phyloP scores from a whole-genome alignment of 2,329 filamentous ascomycete genomes.

The Ophiostoma tasmaniense region DNA sequence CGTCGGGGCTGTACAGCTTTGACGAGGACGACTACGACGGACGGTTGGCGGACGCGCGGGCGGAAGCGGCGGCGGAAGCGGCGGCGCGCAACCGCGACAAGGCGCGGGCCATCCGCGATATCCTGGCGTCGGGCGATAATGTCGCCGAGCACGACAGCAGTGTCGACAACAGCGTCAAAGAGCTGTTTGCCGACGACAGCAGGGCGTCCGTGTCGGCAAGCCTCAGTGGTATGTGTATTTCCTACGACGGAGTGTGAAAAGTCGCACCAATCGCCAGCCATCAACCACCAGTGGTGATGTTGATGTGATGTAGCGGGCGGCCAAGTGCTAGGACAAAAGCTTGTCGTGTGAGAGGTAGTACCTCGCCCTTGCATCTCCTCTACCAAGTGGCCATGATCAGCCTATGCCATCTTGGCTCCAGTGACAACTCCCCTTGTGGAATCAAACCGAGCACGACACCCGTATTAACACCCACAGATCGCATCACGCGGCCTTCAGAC shows the following conservation, averaged over 20 bases:
- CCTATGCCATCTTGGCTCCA: background rate
- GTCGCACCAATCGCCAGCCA: background rate
- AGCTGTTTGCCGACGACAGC: conserved; percentile 23
- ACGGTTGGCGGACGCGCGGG: conserved; percentile 23
- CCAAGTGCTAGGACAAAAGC: background rate
- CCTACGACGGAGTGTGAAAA: background rate
- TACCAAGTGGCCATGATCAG: background rate
- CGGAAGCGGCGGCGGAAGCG: conserved; percentile 17
- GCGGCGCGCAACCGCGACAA: conserved; percentile 34
- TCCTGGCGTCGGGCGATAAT: conserved; percentile 30
- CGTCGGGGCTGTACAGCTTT: conserved; percentile 32
- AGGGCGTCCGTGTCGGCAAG: conserved; percentile 23
- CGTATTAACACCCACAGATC: conserved; percentile 24
- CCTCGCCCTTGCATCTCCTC: too few species aligned
- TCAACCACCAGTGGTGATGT: background rate
- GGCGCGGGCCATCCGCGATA: conserved; percentile 39
- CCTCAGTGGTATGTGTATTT: conserved; percentile 23
- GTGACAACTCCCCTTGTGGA: too few species aligned
- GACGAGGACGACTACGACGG: conserved; percentile 24
- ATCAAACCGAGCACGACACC: background rate
- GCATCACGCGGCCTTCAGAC: conserved; percentile 26
- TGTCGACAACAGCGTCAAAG: conserved; percentile 34
- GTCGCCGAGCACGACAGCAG: background rate
- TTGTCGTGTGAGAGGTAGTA: background rate
- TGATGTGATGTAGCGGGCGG: too few species aligned